Evolutionary conservation across 208 protist genomes (phyloP).

Genomic region (Angomonas ambiguus): DNA sequence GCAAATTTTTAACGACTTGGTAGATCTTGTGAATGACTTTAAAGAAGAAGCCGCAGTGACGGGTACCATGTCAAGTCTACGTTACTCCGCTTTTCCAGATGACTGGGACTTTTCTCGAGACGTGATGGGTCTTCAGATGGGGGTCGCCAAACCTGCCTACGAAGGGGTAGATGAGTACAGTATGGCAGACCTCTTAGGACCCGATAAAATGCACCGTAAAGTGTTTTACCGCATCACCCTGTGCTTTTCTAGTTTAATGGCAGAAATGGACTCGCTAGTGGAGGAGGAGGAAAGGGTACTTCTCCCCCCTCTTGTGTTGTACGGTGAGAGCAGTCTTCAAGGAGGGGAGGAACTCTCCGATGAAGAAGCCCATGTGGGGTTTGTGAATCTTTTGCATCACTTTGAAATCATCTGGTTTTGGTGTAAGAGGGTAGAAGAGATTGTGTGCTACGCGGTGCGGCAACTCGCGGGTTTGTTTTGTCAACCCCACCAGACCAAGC

Average conservation of each 20-base stretch:
- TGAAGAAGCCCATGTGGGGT: background rate
- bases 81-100: background rate
- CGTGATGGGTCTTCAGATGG: background rate
- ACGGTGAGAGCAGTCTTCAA: background rate
- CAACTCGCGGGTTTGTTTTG: conserved; percentile 64
- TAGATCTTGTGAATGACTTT: background rate
- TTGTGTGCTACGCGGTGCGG: conserved; percentile 36
- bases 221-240: conserved; percentile 1
- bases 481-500: conserved; percentile 10
- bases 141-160: background rate
- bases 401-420: conserved; percentile 7
- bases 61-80: background rate
- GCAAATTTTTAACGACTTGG: background rate
- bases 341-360: background rate
- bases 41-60: background rate
- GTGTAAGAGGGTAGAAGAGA: conserved; percentile 2
- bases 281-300: background rate
- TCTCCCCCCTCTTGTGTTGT: conserved; percentile 1
- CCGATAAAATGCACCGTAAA: conserved; percentile 2
- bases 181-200: conserved; percentile 2
- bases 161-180: background rate
- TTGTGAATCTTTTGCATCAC: conserved; percentile 5
- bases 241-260: conserved; percentile 6
- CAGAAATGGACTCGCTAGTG: background rate
- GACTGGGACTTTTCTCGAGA: conserved; percentile 2